These are phyloP conservation scores for Sorghum bicolor DNA, from an alignment of 176 grass and related monocot species.

Conservation along the genomic window DNA sequence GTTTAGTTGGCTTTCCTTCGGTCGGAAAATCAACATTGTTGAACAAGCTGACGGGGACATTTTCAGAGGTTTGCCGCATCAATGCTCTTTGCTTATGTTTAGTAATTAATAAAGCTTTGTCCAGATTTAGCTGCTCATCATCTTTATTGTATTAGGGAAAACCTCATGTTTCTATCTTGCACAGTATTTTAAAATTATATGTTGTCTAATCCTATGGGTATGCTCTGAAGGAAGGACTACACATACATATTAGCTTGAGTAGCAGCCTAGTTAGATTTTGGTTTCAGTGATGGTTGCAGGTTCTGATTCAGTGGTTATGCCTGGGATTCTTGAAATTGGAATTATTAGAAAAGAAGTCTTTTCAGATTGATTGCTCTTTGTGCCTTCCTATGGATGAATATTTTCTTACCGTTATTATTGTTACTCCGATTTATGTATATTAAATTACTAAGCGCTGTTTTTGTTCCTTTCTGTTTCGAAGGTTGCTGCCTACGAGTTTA, in stretches of 20 bases:
- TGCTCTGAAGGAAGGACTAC: too few relatives aligned
- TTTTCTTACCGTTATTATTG: neutral
- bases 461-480: constrained; percentile 33
- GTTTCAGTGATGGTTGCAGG: neutral
- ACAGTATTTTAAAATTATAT: neutral
- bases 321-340: neutral
- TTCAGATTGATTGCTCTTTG: neutral
- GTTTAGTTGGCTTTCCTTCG: constrained; percentile 92
- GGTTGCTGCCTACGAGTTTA: constrained; percentile 96
- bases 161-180: neutral
- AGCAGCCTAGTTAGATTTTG: neutral
- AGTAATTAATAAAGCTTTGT: neutral
- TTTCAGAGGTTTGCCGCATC: constrained; percentile 73
- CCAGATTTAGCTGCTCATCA: neutral
- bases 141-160: neutral
- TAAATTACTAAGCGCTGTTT: neutral
- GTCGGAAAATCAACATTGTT: constrained; percentile 97
- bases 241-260: neutral
- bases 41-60: constrained; percentile 95
- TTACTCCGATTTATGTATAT: neutral
- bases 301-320: neutral
- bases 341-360: neutral
- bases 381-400: neutral
- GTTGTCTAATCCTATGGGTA: neutral
- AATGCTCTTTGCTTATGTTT: constrained; percentile 13